Conservation (phyloP, 768 basidiomycete species). For the Galerina sulciceps region DNA sequence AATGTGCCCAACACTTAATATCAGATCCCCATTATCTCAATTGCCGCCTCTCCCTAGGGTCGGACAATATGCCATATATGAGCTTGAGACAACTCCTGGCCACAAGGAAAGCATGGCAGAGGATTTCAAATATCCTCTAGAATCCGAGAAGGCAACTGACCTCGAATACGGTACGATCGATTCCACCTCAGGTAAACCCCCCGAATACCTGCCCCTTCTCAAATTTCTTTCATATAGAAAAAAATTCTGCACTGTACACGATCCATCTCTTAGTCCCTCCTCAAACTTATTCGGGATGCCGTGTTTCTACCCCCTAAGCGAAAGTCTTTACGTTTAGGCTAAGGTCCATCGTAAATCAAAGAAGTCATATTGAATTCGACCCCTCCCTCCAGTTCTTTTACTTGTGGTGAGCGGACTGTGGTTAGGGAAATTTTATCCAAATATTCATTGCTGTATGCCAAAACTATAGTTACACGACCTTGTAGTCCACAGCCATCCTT, state of each 20-base stretch:
- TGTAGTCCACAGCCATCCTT: too few species aligned
- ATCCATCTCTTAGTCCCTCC: slow-evolving; percentile 1
- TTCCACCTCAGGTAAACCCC: neutral
- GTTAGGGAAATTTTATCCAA: too few species aligned
- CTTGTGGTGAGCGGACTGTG: too few species aligned
- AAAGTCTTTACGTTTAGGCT: too few species aligned
- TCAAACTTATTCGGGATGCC: neutral
- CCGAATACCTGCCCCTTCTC: neutral
- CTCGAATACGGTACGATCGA: neutral
- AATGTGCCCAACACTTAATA: slow-evolving; percentile 3
- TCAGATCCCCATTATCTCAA: neutral
- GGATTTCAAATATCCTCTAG: neutral
- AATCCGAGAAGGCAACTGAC: neutral
- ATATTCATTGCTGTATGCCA: too few species aligned
- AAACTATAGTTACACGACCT: too few species aligned
- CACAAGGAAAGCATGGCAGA: neutral
- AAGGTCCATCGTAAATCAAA: too few species aligned
- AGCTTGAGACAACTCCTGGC: neutral
- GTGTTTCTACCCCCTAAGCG: neutral
- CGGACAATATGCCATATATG: slow-evolving; percentile 3
- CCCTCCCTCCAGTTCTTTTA: too few species aligned
- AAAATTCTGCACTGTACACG: neutral
- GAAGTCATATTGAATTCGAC: too few species aligned
- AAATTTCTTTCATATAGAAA: neutral
- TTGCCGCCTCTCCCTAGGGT: neutral